These are phyloP conservation scores for Hibiscus trionum DNA, from an alignment of 345 rosid species.

Conservation along the genomic window DNA sequence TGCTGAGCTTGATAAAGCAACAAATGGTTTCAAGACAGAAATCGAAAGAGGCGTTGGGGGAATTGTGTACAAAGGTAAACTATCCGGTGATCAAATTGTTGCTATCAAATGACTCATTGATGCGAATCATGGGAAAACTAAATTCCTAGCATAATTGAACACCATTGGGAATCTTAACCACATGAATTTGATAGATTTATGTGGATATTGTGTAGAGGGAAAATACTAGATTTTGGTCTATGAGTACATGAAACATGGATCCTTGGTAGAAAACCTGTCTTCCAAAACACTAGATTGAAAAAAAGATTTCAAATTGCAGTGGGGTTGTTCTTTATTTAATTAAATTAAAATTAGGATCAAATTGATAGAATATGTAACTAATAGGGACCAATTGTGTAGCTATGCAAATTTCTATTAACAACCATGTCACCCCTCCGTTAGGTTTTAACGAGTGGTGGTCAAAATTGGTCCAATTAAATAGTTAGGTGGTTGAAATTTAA, in stretches of 20 bases:
- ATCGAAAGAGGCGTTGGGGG: constrained; percentile 29
- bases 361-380: too few relatives aligned
- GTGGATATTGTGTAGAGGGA: constrained; percentile 26
- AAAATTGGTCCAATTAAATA: too few relatives aligned
- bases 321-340: too few relatives aligned
- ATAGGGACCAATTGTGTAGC: too few relatives aligned
- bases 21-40: constrained; percentile 18
- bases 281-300: constrained; percentile 14
- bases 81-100: constrained; percentile 8
- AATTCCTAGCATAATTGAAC: constrained; percentile 28
- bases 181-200: constrained; percentile 25
- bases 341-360: too few relatives aligned
- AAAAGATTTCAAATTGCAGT: constrained; percentile 11
- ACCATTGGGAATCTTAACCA: constrained; percentile 32
- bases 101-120: constrained; percentile 23
- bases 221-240: constrained; percentile 23
- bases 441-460: too few relatives aligned
- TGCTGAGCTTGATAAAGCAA: constrained; percentile 22
- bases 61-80: constrained; percentile 18
- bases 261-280: constrained; percentile 5
- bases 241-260: constrained; percentile 16
- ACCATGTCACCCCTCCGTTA: too few relatives aligned
- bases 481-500: too few relatives aligned
- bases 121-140: constrained; percentile 23
- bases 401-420: too few relatives aligned